A percentile compares a stretch with the other conserved stretches of the same genome.
Evolutionary conservation across 73 alveolate species (phyloP).

Genomic region (Blepharisma stoltei): DNA sequence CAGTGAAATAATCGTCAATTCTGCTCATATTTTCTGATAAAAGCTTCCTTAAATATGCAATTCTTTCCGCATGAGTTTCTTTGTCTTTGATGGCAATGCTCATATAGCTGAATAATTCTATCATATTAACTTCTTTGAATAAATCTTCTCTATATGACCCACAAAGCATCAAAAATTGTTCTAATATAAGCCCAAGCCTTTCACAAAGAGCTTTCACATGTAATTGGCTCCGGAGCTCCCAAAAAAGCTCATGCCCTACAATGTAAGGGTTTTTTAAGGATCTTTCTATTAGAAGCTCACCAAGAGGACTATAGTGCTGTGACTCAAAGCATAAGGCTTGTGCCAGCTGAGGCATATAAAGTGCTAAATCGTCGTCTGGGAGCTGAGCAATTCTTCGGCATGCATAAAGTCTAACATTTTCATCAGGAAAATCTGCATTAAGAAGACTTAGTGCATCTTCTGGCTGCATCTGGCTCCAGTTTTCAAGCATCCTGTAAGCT

Average conservation of each 20-base stretch:
- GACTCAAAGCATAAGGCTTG: constrained; percentile 83
- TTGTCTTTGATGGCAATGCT: neutral
- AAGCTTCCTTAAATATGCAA: neutral
- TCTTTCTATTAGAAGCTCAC: constrained; percentile 74
- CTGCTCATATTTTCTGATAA: neutral
- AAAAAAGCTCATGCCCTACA: constrained; percentile 87
- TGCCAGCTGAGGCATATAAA: constrained; percentile 57
- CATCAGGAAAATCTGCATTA: constrained; percentile 80
- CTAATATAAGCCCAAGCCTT: constrained; percentile 73
- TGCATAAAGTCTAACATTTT: constrained; percentile 73
- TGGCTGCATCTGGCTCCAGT: constrained; percentile 75
- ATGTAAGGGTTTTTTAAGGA: constrained; percentile 71
- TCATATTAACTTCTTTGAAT: neutral
- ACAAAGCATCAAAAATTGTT: constrained; percentile 74
- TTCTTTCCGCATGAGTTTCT: neutral
- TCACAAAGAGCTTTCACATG: constrained; percentile 63
- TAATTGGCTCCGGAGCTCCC: constrained; percentile 79
- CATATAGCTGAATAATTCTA: neutral
- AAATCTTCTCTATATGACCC: constrained; percentile 46
- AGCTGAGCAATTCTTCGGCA: constrained; percentile 4
- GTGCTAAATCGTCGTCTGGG: constrained; percentile 14
- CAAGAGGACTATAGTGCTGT: constrained; percentile 46
- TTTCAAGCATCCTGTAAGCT: constrained; percentile 50
- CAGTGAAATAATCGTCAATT: neutral
- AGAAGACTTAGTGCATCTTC: constrained; percentile 82